Percentiles rank a stretch among this genome's conserved stretches.
These are phyloP conservation scores for Penicillium thymicola DNA, from an alignment of 2,329 filamentous ascomycete species.

Conservation along the genomic window DNA sequence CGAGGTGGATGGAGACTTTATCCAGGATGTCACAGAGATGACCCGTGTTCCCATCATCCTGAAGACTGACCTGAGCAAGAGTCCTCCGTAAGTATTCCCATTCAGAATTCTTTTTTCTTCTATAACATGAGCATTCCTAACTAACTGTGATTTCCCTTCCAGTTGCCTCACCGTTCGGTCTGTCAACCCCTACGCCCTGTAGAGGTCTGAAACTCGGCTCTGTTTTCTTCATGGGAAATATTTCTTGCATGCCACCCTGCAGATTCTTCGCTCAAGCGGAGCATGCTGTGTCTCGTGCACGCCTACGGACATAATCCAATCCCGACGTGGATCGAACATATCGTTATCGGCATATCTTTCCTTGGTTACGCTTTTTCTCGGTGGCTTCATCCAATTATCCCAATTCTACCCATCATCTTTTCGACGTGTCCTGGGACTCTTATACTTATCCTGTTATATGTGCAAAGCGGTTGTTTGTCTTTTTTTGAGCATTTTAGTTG, in stretches of 20 bases:
- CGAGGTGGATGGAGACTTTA: constrained; percentile 91
- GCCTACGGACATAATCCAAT: constrained; percentile 24
- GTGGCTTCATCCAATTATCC: constrained; percentile 7
- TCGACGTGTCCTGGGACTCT: constrained; percentile 14
- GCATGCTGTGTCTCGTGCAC: constrained; percentile 8
- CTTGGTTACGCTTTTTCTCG: constrained; percentile 13
- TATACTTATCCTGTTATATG: constrained; percentile 25
- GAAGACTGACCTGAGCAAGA: constrained; percentile 98
- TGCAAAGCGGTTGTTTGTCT: constrained; percentile 23
- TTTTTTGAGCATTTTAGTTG: constrained; percentile 19
- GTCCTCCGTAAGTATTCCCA: constrained; percentile 80
- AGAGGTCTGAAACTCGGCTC: constrained; percentile 16
- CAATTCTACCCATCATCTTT: constrained; percentile 8
- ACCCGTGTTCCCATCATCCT: constrained; percentile 94
- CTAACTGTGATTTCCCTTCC: not conserved
- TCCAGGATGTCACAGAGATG: constrained; percentile 98
- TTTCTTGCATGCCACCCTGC: constrained; percentile 29
- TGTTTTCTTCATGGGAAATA: constrained; percentile 22
- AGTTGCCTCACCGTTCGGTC: constrained; percentile 52
- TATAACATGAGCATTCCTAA: not conserved
- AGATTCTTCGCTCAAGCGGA: constrained; percentile 17
- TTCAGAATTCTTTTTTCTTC: not conserved
- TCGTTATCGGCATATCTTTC: constrained; percentile 16
- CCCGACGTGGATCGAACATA: constrained; percentile 24
- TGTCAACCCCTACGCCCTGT: constrained; percentile 51